Evolutionary conservation across 495 filamentous ascomycete genomes (phyloP).

Genomic region (Hypoxylon lienhwacheense): DNA sequence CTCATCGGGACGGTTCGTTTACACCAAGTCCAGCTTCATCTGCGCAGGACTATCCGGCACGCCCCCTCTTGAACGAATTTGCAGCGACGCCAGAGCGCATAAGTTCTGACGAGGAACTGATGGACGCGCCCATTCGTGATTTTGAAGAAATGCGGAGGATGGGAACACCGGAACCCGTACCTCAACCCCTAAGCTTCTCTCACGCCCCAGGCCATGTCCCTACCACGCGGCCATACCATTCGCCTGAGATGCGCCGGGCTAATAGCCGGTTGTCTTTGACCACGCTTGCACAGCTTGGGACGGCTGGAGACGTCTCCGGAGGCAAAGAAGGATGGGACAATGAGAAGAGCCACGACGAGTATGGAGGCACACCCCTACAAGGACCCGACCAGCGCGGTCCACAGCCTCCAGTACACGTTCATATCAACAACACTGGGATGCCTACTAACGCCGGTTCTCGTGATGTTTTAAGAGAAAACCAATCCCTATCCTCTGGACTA

Average conservation of each 20-base stretch:
- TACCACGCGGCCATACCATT: slow-evolving; percentile 64
- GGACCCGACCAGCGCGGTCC: slow-evolving; percentile 38
- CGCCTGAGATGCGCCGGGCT: slow-evolving; percentile 72
- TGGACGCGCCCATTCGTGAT: slow-evolving; percentile 40
- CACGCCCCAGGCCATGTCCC: slow-evolving; percentile 71
- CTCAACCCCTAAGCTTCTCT: slow-evolving; percentile 72
- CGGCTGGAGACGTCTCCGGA: slow-evolving; percentile 57
- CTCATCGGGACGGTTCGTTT: slow-evolving; percentile 27
- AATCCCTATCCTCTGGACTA: slow-evolving; percentile 36
- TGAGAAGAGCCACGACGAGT: slow-evolving; percentile 31
- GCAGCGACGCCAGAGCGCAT: slow-evolving; percentile 56
- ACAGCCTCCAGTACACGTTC: slow-evolving; percentile 48
- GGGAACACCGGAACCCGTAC: slow-evolving; percentile 71
- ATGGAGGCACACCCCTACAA: slow-evolving; percentile 36
- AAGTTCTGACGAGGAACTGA: slow-evolving; percentile 60
- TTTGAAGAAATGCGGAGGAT: slow-evolving; percentile 58
- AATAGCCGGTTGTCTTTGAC: slow-evolving; percentile 79
- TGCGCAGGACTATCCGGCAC: slow-evolving; percentile 36
- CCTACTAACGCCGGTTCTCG: slow-evolving; percentile 55
- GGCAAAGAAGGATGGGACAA: slow-evolving; percentile 10
- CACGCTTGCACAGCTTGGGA: slow-evolving; percentile 75
- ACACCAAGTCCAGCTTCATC: slow-evolving; percentile 21
- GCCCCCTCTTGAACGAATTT: slow-evolving; percentile 43
- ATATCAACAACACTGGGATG: slow-evolving; percentile 49
- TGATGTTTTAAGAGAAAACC: slow-evolving; percentile 50